Evolutionary conservation across 1,284 basidiomycete genomes (phyloP), one percentile per base, ranked within the genome.

Genomic region (Melampsora allii-populina): DNA sequence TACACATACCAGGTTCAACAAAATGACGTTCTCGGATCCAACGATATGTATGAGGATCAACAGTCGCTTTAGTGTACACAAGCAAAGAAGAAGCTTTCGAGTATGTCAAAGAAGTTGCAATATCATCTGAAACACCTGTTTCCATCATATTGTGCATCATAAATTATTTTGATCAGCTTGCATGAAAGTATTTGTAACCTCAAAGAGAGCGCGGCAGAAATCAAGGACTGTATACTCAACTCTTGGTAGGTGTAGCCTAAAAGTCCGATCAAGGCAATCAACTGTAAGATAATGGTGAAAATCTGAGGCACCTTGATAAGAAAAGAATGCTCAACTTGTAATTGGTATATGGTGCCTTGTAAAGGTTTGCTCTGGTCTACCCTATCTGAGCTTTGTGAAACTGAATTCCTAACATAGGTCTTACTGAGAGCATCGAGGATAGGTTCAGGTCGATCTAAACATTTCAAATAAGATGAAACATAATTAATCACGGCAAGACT

Each of bases 161-260:
- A 27, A 6, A 21, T 56, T 17, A 3, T 67, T 67, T 42, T 21
- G 0, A 3, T 39, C 50, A 10, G 45, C 14, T 29, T 53, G 29
- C 12, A 66, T 66, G 27, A 50, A 31, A n/a, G 27, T 53, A 9
- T 6, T 36, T 6, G 3, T 1, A 36, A 36, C 36, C 33, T 53
- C 29, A 19, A n/a, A 56, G 24, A 36, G 12, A 36, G 31, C 31
- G n/a, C 19, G 14, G 31, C 24, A 10, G 7, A 5, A 5, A 5
- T 9, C 9, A 63, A 27, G 12, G 33, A 19, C 21, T 46, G 29
- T 19, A n/a, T 19, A n/a, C 27, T 66, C 21, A 66, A 69, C 67
- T 69, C 46, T 69, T 69, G 10, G 67, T 69, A 58, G 67, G 67
- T 21, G 67, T 69, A 7, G 67, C 67, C 67, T 69, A 60, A 39